Evolutionary conservation across 352 stramenopile species (phyloP), one percentile per base, ranked within the genome.

Genomic region (Pythium pyrilobum): DNA sequence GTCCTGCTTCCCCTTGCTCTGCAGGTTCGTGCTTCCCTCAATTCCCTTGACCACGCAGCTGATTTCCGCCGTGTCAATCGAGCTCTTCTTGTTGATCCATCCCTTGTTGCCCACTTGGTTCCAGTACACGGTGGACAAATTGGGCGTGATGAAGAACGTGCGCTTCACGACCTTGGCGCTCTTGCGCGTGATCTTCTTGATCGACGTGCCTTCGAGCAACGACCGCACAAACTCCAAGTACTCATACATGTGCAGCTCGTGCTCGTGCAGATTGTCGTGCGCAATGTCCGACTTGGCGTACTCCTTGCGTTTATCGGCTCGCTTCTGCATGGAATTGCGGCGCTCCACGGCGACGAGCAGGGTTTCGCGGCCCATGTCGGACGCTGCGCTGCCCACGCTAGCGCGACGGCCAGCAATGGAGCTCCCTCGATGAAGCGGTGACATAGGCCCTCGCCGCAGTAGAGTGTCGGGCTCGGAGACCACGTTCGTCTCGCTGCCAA

Each of bases 211-310:
- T 24, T 87, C 74, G 5, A 85, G 59, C 12, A 89, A 40, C 36
- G 77, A 69, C 23, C 73, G 74, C 2, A 89, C 64, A 46, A 89
- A 89, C 63, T 87, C 74, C 24, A 87, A 59, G 49, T 89, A 87
- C 48, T 87, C 76, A 56, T 84, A 84, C 48, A 75, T 72, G 24
- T 79, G 62, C 25, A 85, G 73, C 39, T 87, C 76, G 6, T 84
- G 74, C 50, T 82, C 67, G n/a, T 59, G 44, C 8, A 89, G 47
- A 32, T 77, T 84, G 25, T 87, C 79, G 52, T 86, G 82, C 27
- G 60, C 77, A 31, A 85, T 71, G 53, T 87, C 74, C n/a, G 72
- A 72, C 39, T 69, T 66, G 29, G 61, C 70, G 23, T 72, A 56
- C 33, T 67, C 61, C 13, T 69, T 71, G 18, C 74, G 74, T 47